Conservation (phyloP, 2,329 filamentous ascomycete genomes). For the Escovopsis sp. region DNA sequence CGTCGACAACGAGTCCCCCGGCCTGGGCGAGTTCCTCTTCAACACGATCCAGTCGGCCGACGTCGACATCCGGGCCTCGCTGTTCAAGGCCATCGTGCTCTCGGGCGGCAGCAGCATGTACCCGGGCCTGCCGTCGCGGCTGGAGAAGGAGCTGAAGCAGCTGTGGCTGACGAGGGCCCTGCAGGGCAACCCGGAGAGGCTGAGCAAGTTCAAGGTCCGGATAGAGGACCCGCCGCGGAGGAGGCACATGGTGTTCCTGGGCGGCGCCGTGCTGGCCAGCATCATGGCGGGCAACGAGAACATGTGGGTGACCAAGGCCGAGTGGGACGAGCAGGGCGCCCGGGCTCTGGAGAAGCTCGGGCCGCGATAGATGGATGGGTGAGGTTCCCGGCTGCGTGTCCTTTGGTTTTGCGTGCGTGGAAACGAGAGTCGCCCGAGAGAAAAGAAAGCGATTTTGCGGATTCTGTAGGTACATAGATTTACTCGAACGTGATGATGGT, state of each 20-base stretch:
- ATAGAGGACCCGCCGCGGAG: conserved; percentile 95
- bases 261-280: conserved; percentile 90
- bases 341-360: conserved; percentile 84
- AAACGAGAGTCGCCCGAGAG: too few relatives aligned
- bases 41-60: conserved; percentile 96
- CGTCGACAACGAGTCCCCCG: conserved; percentile 92
- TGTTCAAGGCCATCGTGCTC: conserved; percentile 95
- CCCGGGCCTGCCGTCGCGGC: conserved; percentile 77
- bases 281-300: conserved; percentile 98
- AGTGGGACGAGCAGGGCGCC: conserved; percentile 89
- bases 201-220: conserved; percentile 98
- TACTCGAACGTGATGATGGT: too few relatives aligned
- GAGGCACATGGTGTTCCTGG: conserved; percentile 98
- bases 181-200: conserved; percentile 76
- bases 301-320: conserved; percentile 97
- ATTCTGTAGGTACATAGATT: too few relatives aligned
- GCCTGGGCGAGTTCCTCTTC: conserved; percentile 94
- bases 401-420: too few relatives aligned
- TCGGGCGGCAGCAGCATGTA: conserved; percentile 99
- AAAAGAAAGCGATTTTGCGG: too few relatives aligned
- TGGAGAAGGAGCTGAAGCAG: conserved; percentile 99
- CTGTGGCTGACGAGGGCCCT: conserved; percentile 90
- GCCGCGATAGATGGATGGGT: conserved; percentile 42
- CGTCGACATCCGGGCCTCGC: conserved; percentile 80
- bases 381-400: too few relatives aligned